Evolutionary conservation across 108 stramenopile species (phyloP).

Genomic region (Cylindrotheca closterium): DNA sequence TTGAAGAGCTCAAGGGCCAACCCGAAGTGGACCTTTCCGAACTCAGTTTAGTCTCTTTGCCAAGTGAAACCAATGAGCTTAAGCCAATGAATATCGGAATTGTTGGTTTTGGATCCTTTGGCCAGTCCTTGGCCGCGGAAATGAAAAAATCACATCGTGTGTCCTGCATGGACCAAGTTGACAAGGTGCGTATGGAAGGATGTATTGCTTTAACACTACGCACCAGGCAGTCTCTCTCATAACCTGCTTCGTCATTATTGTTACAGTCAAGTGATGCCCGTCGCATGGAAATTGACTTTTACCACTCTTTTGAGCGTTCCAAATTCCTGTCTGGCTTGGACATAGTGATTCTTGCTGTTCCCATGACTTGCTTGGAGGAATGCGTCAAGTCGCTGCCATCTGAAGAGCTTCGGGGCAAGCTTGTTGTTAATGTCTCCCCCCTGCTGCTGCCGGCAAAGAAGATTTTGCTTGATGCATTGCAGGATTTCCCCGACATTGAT

Average conservation of each 20-base stretch:
- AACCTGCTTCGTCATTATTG: not conserved
- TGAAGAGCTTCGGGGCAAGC: slow-evolving; percentile 60
- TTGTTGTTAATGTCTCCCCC: slow-evolving; percentile 81
- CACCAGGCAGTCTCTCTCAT: not conserved
- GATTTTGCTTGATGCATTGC: slow-evolving; percentile 68
- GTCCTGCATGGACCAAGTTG: slow-evolving; percentile 70
- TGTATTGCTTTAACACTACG: not conserved
- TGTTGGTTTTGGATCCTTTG: slow-evolving; percentile 93
- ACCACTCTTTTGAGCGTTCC: slow-evolving; percentile 62
- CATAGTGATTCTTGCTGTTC: slow-evolving; percentile 77
- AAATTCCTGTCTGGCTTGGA: slow-evolving; percentile 70
- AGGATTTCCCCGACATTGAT: slow-evolving; percentile 70
- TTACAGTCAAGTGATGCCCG: slow-evolving; percentile 68
- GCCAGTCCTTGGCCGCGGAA: slow-evolving; percentile 83
- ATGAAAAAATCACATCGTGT: slow-evolving; percentile 62
- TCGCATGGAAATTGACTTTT: slow-evolving; percentile 70
- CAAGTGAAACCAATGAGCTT: slow-evolving; percentile 53
- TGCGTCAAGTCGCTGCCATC: slow-evolving; percentile 54
- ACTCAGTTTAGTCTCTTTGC: slow-evolving; percentile 29
- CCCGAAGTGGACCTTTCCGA: slow-evolving; percentile 34
- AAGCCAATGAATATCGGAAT: slow-evolving; percentile 89
- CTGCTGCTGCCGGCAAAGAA: slow-evolving; percentile 66
- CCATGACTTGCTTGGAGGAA: slow-evolving; percentile 80
- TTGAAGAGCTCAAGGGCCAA: slow-evolving; percentile 62
- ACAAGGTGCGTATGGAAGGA: slow-evolving; percentile 32